Conservation (phyloP, 495 filamentous ascomycete species). For the Penicillium canariense region DNA sequence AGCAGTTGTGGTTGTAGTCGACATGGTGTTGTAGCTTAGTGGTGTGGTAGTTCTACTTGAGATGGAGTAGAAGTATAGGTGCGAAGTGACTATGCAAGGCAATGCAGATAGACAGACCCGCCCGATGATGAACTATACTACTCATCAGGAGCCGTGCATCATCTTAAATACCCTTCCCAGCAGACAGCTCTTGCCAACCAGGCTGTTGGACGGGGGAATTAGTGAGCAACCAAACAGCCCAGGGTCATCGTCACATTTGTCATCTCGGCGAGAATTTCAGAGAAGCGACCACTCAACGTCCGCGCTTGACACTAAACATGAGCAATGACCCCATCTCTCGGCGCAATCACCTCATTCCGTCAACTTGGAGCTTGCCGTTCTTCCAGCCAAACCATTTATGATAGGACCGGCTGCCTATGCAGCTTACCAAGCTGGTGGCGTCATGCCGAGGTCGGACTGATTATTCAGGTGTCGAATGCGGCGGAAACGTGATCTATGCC, state of each 20-base stretch:
- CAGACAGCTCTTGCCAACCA: not conserved
- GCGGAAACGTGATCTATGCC: not conserved
- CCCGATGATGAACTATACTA: not conserved
- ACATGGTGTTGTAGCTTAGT: slow-evolving; percentile 4
- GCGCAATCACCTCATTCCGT: slow-evolving; percentile 11
- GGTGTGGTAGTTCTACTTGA: not conserved
- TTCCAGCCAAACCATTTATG: not conserved
- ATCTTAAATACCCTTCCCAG: not conserved
- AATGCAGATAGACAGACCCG: not conserved
- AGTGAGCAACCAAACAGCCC: slow-evolving; percentile 19
- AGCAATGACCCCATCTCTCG: slow-evolving; percentile 11
- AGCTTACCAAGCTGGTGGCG: slow-evolving; percentile 7
- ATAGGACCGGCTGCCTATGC: not conserved
- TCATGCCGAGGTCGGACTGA: slow-evolving; percentile 4
- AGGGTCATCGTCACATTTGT: slow-evolving; percentile 16
- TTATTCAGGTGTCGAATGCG: slow-evolving; percentile 1
- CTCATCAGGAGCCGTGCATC: not conserved
- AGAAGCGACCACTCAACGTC: slow-evolving; percentile 11
- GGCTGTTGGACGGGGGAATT: slow-evolving; percentile 1
- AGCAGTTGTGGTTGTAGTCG: slow-evolving; percentile 8
- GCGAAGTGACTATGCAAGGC: not conserved
- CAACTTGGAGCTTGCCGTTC: not conserved
- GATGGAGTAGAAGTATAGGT: not conserved
- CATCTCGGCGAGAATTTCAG: slow-evolving; percentile 18
- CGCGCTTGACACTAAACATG: not conserved